Percentiles rank a stretch among this genome's conserved stretches.
Conservation (phyloP, 192 early-diverging fungal species). For the Umbelopsis sp. region DNA sequence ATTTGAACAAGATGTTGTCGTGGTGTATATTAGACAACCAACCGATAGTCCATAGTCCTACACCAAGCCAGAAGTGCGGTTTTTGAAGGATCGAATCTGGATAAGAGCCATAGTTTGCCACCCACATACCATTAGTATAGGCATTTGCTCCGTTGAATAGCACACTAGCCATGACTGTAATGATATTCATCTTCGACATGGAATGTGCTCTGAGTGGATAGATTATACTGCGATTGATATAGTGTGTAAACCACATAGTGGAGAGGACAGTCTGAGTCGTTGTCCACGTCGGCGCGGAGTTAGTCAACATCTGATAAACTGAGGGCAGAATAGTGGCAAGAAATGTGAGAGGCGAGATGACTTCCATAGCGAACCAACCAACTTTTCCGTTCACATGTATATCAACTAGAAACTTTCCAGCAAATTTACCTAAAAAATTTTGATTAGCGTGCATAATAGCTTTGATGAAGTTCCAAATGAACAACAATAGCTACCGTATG, state of each 20-base stretch:
- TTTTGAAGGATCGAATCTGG: background rate
- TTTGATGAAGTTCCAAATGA: background rate
- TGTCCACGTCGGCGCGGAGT: constrained; percentile 18
- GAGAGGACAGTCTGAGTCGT: constrained; percentile 27
- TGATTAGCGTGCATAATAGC: background rate
- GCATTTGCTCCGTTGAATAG: constrained; percentile 43
- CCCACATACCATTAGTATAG: constrained; percentile 40
- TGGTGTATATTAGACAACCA: constrained; percentile 42
- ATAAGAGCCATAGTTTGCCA: constrained; percentile 29
- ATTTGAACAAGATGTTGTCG: constrained; percentile 39
- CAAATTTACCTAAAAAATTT: constrained; percentile 15
- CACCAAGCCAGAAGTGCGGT: constrained; percentile 23
- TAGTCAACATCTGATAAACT: constrained; percentile 9
- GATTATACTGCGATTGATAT: constrained; percentile 38
- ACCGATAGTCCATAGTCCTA: constrained; percentile 28
- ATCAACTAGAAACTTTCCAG: background rate
- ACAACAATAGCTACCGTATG: background rate
- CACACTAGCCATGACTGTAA: constrained; percentile 11
- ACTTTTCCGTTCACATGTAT: constrained; percentile 32
- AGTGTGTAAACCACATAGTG: constrained; percentile 38
- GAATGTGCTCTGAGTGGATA: constrained; percentile 32
- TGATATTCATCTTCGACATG: constrained; percentile 35
- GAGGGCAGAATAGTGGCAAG: constrained; percentile 1
- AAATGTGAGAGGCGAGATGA: constrained; percentile 33
- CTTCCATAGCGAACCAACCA: constrained; percentile 45